Evolutionary conservation across 2,329 filamentous ascomycete genomes (phyloP), one percentile per base, ranked within the genome.

Genomic region (Neurospora sp.): DNA sequence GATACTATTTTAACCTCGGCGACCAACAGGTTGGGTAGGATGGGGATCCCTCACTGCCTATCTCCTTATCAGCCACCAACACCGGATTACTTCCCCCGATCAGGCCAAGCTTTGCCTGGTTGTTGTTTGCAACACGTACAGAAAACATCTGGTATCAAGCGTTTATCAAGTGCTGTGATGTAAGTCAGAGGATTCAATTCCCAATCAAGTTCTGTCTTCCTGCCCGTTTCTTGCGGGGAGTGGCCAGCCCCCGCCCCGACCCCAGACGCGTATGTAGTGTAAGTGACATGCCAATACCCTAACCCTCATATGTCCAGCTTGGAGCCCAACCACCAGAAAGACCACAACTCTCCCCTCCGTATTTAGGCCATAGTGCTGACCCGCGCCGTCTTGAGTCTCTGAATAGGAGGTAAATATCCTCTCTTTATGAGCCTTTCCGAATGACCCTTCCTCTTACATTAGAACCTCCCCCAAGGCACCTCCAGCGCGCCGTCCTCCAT

Each of bases 401-500:
- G 23, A 23, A 13, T 7, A 15, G 11, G 4, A 13, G 4, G 19
- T 0, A 28, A 17, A 58, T 58, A 58, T 28, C 13, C 7, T 58
- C 23, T 17, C 1, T 8, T 17, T 1, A 23, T 52, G 43, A 6
- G 1, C 4, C 23, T 33, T 0, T 15, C 7, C 23, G 4, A 58
- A 5, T 17, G 13, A 36, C 7, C 13, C 6, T 58, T 33, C 46
- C 6, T 15, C 11, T 58, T n/a, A 11, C 46, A 13, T 52, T 4
- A 71, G 19, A 71, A 39, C 66, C 71, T 39, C 42, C 58, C 71
- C 74, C 74, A 75, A 3, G 74, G 74, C 33, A 73, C 43, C 71
- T 75, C 74, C 36, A 75, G 62, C 33, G 74, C 73, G 4, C 73
- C 71, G 40, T 82, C 80, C 71, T 71, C 72, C 19, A 79, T 81